A percentile compares a stretch with the other conserved stretches of the same genome.
phyloP scores from a whole-genome alignment of 2,329 filamentous ascomycete species.

The Neofusicoccum laricinum region DNA sequence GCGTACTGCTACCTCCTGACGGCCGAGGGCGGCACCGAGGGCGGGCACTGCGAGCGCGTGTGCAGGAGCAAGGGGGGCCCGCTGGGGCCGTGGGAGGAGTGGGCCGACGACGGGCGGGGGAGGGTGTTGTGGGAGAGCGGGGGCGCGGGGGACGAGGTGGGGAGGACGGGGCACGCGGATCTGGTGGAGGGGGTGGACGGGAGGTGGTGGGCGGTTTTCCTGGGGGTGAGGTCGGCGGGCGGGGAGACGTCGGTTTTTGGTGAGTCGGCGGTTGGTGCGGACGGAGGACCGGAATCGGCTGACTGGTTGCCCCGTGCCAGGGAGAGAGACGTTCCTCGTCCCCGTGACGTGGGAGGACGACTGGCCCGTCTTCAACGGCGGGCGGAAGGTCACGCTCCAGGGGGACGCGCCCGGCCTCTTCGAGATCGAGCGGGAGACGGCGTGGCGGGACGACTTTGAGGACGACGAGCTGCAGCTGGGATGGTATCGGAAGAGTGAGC shows the following conservation, averaged over 20 bases:
- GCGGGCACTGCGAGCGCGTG: slow-evolving; percentile 52
- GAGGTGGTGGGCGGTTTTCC: slow-evolving; percentile 49
- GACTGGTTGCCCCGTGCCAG: slow-evolving; percentile 22
- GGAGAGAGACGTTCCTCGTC: slow-evolving; percentile 52
- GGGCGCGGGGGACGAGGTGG: slow-evolving; percentile 43
- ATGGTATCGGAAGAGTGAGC: slow-evolving; percentile 41
- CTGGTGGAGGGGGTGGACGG: slow-evolving; percentile 46
- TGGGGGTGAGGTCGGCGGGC: slow-evolving; percentile 41
- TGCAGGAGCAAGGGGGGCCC: slow-evolving; percentile 43
- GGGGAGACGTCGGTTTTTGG: slow-evolving; percentile 40
- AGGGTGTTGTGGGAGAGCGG: slow-evolving; percentile 10
- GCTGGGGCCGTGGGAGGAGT: slow-evolving; percentile 57
- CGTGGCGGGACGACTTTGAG: slow-evolving; percentile 41
- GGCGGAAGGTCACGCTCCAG: slow-evolving; percentile 39
- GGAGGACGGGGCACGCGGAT: slow-evolving; percentile 52
- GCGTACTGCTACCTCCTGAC: slow-evolving; percentile 36
- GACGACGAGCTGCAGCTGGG: slow-evolving; percentile 30
- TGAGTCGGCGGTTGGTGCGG: slow-evolving; percentile 18
- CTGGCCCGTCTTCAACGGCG: slow-evolving; percentile 52
- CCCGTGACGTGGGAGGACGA: slow-evolving; percentile 50
- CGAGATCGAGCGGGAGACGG: slow-evolving; percentile 17
- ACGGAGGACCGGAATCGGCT: too few species aligned
- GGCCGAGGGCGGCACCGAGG: slow-evolving; percentile 52
- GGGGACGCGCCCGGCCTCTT: slow-evolving; percentile 23
- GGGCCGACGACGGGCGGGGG: slow-evolving; percentile 57